phyloP scores from a whole-genome alignment of 768 basidiomycete species.

The Clitopilus passeckerianus region DNA sequence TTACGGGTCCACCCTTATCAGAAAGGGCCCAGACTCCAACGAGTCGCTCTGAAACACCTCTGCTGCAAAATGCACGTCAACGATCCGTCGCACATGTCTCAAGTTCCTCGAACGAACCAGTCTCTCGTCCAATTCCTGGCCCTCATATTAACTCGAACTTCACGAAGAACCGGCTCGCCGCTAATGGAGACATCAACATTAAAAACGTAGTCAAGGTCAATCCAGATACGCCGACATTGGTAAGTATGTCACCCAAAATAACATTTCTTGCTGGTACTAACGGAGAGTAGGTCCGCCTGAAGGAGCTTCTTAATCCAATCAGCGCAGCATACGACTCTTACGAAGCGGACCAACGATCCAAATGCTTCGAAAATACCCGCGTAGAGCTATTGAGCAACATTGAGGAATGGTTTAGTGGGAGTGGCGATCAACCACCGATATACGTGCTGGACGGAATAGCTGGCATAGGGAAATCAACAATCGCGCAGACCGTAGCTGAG shows the following conservation, averaged over 20 bases:
- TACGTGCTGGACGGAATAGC: background rate
- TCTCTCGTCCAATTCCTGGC: background rate
- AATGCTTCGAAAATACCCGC: background rate
- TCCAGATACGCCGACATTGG: background rate
- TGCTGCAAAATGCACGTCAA: too few relatives aligned
- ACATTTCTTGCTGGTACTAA: background rate
- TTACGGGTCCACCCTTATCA: background rate
- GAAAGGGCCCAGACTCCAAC: too few relatives aligned
- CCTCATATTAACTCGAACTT: background rate
- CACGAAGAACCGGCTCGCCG: background rate
- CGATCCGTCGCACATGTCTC: too few relatives aligned
- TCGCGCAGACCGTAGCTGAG: constrained; percentile 1
- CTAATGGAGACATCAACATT: background rate
- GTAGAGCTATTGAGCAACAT: background rate
- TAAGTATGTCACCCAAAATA: background rate
- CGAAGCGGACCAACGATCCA: background rate
- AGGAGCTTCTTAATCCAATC: background rate
- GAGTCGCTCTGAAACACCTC: background rate
- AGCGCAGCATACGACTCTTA: background rate
- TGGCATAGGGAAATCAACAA: background rate
- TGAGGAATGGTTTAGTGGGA: background rate
- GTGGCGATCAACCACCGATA: background rate
- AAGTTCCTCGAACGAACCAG: background rate
- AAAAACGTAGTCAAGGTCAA: too few relatives aligned
- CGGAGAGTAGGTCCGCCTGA: background rate